Base-by-base conservation (phyloP, 2,329 filamentous ascomycete species). In the Thielaviopsis euricoi region DNA sequence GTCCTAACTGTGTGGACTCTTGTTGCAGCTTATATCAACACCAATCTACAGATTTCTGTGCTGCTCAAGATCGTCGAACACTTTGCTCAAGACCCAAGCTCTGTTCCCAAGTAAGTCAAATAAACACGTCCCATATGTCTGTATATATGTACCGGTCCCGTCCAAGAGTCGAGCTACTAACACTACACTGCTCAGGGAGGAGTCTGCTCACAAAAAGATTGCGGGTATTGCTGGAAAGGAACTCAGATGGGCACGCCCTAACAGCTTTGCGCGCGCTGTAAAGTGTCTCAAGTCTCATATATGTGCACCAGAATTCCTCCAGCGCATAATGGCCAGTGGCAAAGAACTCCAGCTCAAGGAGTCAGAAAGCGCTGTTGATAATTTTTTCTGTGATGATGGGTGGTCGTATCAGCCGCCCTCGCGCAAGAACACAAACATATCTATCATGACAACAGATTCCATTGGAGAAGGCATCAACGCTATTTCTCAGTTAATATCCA, bases 171-270 rank as follows among this genome's bases (percentile, higher is more conserved):
- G 21, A 5, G 17, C 6, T 26, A 17, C 40, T 50, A 50, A 49
- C 26, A 46, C n/a, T n/a, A 12, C 54, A 23, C n/a, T 10, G 17
- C 43, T 59, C 58, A 79, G 77, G 43, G 75, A 75, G 63, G 78
- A 81, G 63, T 80, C 79, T 26, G 78, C 76, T 37, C 78, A 79
- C 64, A 81, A 82, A 68, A 79, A 76, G 22, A 73, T 81, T 62
- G 76, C 77, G 57, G 69, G 71, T 7, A 73, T 80, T 61, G 72
- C 82, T 33, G 78, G 80, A 62, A 79, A 81, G 61, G 76, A 82
- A 43, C 76, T 78, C 29, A 73, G 79, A 64, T 80, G 78, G 72
- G 58, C 58, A 7, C 58, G 58, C 6, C 51, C 58, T 13, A 53
- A 43, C 29, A 51, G 57, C 22, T 26, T 60, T 19, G 37, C n/a